phyloP scores from a whole-genome alignment of 805 yeast species.

The Kluyveromyces wickerhamii region DNA sequence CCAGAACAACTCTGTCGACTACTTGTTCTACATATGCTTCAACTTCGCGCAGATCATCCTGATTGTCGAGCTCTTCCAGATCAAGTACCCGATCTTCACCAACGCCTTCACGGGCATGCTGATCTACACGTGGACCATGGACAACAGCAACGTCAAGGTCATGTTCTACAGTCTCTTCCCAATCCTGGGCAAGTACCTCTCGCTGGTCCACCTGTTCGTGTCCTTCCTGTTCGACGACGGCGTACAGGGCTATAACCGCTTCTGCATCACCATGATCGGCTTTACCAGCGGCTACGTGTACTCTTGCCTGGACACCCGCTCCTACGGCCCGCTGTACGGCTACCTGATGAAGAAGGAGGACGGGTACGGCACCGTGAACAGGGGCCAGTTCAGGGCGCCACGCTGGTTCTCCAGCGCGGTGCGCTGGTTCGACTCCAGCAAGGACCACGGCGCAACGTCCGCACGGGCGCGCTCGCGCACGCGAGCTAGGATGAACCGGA shows the following conservation, averaged over 20 bases:
- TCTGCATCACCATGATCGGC: slow-evolving; percentile 41
- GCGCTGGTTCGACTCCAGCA: slow-evolving; percentile 1
- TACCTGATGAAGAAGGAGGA: slow-evolving; percentile 14
- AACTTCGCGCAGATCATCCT: slow-evolving; percentile 13
- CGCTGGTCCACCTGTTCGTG: slow-evolving; percentile 27
- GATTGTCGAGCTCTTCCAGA: slow-evolving; percentile 5
- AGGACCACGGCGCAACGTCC: slow-evolving; percentile 1
- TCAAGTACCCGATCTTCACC: slow-evolving; percentile 14
- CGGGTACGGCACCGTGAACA: slow-evolving; percentile 7
- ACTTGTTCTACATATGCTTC: slow-evolving; percentile 21
- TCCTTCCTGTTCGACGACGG: slow-evolving; percentile 39
- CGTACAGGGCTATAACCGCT: slow-evolving; percentile 35
- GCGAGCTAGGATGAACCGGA: no score
- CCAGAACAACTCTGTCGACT: slow-evolving; percentile 16
- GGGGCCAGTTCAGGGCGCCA: slow-evolving; percentile 11
- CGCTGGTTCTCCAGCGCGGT: slow-evolving; percentile 7
- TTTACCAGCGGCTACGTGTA: slow-evolving; percentile 50
- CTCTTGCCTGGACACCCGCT: slow-evolving; percentile 53
- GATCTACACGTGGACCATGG: slow-evolving; percentile 55
- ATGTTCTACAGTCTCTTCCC: slow-evolving; percentile 46
- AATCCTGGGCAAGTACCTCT: slow-evolving; percentile 51
- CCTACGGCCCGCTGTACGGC: slow-evolving; percentile 41
- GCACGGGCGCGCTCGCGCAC: slow-evolving; percentile 5
- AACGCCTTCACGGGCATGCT: slow-evolving; percentile 27
- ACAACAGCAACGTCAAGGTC: slow-evolving; percentile 44